Percentiles rank a stretch among this genome's conserved stretches.
Conservation (phyloP, 352 stramenopile species). For the Phytophthora macrochlamydospora region DNA sequence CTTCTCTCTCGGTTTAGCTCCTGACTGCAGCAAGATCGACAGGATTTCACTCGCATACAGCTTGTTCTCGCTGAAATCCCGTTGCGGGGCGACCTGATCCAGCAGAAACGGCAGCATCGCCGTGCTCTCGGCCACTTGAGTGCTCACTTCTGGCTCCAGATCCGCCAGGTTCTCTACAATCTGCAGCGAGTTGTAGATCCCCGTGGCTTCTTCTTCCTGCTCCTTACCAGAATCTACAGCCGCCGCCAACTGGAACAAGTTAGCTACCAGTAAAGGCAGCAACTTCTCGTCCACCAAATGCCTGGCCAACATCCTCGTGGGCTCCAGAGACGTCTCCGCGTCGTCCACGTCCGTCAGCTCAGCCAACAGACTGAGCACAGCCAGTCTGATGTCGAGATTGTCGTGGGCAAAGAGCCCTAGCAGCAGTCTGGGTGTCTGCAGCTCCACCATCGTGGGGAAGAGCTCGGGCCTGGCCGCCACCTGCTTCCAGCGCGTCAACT, state of each 20-base stretch:
- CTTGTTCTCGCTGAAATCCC: slow-evolving; percentile 72
- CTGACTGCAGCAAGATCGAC: slow-evolving; percentile 83
- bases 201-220: slow-evolving; percentile 68
- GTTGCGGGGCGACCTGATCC: slow-evolving; percentile 41
- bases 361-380: slow-evolving; percentile 59
- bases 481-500: slow-evolving; percentile 59
- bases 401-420: slow-evolving; percentile 82
- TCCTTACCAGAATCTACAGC: slow-evolving; percentile 20
- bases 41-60: slow-evolving; percentile 87
- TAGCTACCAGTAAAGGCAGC: slow-evolving; percentile 53
- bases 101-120: slow-evolving; percentile 68
- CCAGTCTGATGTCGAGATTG: slow-evolving; percentile 77
- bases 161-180: slow-evolving; percentile 84
- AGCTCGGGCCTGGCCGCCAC: slow-evolving; percentile 70
- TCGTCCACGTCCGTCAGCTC: slow-evolving; percentile 82
- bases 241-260: slow-evolving; percentile 44
- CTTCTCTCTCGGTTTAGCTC: slow-evolving; percentile 40
- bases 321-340: slow-evolving; percentile 43
- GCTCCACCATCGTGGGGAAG: slow-evolving; percentile 54
- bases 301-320: slow-evolving; percentile 45
- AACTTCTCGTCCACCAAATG: slow-evolving; percentile 70
- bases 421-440: slow-evolving; percentile 69
- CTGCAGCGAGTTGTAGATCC: slow-evolving; percentile 81
- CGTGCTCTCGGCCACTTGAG: slow-evolving; percentile 51
- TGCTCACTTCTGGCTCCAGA: slow-evolving; percentile 52